These are phyloP conservation scores for Flaveria linearis DNA, from an alignment of 129 eudicot genomes.

Conservation along the genomic window DNA sequence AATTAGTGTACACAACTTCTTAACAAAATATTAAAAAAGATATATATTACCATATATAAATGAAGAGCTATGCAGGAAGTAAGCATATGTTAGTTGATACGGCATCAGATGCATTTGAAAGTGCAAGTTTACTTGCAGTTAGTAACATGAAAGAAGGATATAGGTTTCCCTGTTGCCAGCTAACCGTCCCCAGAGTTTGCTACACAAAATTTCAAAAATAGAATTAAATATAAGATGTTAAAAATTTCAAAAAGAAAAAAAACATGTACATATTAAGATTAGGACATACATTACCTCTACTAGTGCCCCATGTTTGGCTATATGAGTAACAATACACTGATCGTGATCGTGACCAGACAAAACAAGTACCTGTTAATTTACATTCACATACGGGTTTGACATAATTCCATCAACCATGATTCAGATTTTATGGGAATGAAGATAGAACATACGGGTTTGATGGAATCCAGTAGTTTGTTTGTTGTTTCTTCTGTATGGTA, in stretches of 20 bases:
- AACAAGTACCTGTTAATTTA: conserved; percentile 63
- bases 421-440: too few relatives aligned
- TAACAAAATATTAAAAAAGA: background rate
- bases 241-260: background rate
- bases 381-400: too few relatives aligned
- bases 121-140: too few relatives aligned
- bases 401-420: too few relatives aligned
- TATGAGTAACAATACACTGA: conserved; percentile 83
- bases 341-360: conserved; percentile 98
- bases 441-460: too few relatives aligned
- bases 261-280: background rate
- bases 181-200: conserved; percentile 92
- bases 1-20: conserved; percentile 13
- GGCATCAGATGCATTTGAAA: too few relatives aligned
- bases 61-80: conserved; percentile 65
- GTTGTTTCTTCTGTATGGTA: too few relatives aligned
- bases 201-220: conserved; percentile 34
- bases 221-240: conserved; percentile 13
- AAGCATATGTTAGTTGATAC: too few relatives aligned
- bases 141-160: too few relatives aligned
- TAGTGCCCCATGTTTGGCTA: conserved; percentile 56
- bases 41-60: conserved; percentile 73
- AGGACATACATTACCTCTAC: conserved; percentile 61
- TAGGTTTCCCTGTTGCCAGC: too few relatives aligned
- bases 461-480: too few relatives aligned